Conservation (phyloP, 805 yeast species). For the Teunomyces lycoperdinae region DNA sequence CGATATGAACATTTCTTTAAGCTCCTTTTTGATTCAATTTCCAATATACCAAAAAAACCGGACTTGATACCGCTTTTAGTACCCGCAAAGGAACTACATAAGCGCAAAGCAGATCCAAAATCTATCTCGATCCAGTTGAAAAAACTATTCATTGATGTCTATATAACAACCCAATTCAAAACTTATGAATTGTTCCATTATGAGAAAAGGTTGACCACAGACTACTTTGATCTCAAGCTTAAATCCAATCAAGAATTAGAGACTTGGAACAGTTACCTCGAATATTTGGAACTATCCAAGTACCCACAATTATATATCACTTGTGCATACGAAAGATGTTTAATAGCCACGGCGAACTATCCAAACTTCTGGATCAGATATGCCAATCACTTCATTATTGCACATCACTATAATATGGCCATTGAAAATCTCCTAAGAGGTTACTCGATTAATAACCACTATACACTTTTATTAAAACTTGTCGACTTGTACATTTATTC, state of each 20-base stretch:
- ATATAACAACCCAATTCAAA: slow-evolving; percentile 53
- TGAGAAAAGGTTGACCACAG: slow-evolving; percentile 39
- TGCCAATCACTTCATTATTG: slow-evolving; percentile 38
- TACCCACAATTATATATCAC: slow-evolving; percentile 21
- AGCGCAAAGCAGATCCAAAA: slow-evolving; percentile 19
- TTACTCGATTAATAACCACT: slow-evolving; percentile 21
- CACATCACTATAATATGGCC: slow-evolving; percentile 32
- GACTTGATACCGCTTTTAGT: slow-evolving; percentile 11
- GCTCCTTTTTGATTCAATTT: slow-evolving; percentile 32
- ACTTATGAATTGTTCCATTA: slow-evolving; percentile 47
- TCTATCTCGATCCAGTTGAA: slow-evolving; percentile 36
- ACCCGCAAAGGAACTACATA: slow-evolving; percentile 16
- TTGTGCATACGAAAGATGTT: slow-evolving; percentile 47
- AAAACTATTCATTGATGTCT: slow-evolving; percentile 50
- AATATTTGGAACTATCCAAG: slow-evolving; percentile 44
- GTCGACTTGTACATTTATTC: slow-evolving; percentile 43
- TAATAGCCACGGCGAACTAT: slow-evolving; percentile 45
- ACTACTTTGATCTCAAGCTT: slow-evolving; percentile 35
- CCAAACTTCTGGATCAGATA: slow-evolving; percentile 50
- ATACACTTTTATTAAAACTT: slow-evolving; percentile 36
- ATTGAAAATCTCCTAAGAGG: slow-evolving; percentile 38
- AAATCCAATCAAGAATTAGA: slow-evolving; percentile 47
- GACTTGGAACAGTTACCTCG: slow-evolving; percentile 58
- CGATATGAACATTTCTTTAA: slow-evolving; percentile 49
- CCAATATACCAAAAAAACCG: slow-evolving; percentile 13